These are phyloP conservation scores for Botrytis hyacinthi DNA, from an alignment of 2,329 filamentous ascomycete genomes.

Conservation along the genomic window DNA sequence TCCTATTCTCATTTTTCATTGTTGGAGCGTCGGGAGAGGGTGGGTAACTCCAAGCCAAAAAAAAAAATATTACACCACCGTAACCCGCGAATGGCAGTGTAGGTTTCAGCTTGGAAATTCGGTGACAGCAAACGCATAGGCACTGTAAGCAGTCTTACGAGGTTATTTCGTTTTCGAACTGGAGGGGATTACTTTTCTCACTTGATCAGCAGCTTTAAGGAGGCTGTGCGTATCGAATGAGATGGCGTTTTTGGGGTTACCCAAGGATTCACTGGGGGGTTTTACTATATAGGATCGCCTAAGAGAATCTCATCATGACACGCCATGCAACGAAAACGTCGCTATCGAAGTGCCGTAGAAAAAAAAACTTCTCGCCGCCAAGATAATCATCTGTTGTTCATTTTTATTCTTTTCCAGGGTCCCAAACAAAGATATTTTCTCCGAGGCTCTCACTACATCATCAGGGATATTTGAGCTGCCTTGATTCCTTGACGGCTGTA, in stretches of 20 bases:
- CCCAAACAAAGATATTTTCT: neutral
- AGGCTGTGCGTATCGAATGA: conserved; percentile 5
- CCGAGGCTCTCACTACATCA: neutral
- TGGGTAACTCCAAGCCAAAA: neutral
- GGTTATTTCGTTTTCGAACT: neutral
- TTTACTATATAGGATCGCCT: conserved; percentile 16
- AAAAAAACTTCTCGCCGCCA: neutral
- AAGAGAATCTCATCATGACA: conserved; percentile 1
- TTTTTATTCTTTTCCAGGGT: neutral
- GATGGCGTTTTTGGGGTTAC: neutral
- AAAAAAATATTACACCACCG: neutral
- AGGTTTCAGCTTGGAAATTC: neutral
- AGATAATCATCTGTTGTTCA: neutral
- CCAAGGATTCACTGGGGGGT: neutral
- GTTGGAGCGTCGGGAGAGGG: neutral
- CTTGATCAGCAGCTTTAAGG: neutral
- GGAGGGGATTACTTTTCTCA: neutral
- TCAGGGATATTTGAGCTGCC: neutral
- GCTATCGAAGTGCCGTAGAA: neutral
- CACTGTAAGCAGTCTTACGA: neutral
- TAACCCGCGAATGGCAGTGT: neutral
- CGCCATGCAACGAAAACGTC: conserved; percentile 1
- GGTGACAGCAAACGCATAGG: neutral
- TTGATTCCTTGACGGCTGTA: neutral
- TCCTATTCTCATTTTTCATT: neutral